These are phyloP conservation scores for Mycena floridula DNA, from an alignment of 768 basidiomycete species.

Conservation along the genomic window DNA sequence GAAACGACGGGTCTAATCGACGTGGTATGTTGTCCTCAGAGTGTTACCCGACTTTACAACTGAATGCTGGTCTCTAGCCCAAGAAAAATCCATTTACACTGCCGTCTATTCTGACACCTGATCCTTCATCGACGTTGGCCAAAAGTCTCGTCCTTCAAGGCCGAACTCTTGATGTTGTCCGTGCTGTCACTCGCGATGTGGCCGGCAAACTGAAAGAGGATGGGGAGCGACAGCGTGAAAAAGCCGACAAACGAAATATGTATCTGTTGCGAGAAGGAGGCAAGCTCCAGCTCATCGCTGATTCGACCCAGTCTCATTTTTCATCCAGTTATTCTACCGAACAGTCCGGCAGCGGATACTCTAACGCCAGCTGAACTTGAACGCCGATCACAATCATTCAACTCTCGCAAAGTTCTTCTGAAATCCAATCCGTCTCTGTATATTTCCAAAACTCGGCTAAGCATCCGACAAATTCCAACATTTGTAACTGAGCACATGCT, in stretches of 20 bases:
- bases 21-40: slow-evolving; percentile 16
- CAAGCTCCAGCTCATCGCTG: slow-evolving; percentile 26
- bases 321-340: slow-evolving; percentile 78
- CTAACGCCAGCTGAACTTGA: slow-evolving; percentile 76
- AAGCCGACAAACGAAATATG: slow-evolving; percentile 92
- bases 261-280: slow-evolving; percentile 97
- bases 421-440: slow-evolving; percentile 91
- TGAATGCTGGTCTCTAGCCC: slow-evolving; percentile 25
- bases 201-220: slow-evolving; percentile 87
- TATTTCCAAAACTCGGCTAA: slow-evolving; percentile 91
- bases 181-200: slow-evolving; percentile 86
- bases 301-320: background rate
- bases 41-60: background rate
- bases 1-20: slow-evolving; percentile 50
- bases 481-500: slow-evolving; percentile 88
- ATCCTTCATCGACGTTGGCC: slow-evolving; percentile 83
- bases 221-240: slow-evolving; percentile 77
- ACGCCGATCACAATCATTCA: slow-evolving; percentile 80
- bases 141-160: slow-evolving; percentile 86
- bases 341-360: slow-evolving; percentile 69
- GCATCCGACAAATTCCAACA: slow-evolving; percentile 86
- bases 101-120: slow-evolving; percentile 87
- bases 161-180: slow-evolving; percentile 83
- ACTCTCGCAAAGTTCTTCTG: slow-evolving; percentile 75
- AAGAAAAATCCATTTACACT: slow-evolving; percentile 83